Conservation (phyloP, 345 rosid species). For the Laguncularia racemosa region DNA sequence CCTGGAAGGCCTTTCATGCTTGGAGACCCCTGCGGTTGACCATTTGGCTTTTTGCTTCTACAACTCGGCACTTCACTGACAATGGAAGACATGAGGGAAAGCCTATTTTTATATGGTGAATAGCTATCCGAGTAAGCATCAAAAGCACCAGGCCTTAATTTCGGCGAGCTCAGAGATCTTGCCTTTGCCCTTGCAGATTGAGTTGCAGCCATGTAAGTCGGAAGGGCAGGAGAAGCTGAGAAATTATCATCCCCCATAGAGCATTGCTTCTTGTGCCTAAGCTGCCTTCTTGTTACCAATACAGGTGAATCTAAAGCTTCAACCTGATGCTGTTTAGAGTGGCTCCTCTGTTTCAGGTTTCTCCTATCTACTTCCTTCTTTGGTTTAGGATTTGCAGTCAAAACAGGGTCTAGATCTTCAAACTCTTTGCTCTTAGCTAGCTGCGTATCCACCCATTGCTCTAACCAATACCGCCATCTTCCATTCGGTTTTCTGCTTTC, state of each 20-base stretch:
- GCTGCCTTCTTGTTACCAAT: conserved; percentile 31
- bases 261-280: conserved; percentile 47
- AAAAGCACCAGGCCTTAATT: conserved; percentile 46
- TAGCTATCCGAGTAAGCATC: conserved; percentile 78
- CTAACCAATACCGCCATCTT: conserved; percentile 83
- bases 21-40: conserved; percentile 72
- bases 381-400: conserved; percentile 28
- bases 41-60: conserved; percentile 24
- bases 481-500: conserved; percentile 53
- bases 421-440: conserved; percentile 58
- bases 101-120: conserved; percentile 69
- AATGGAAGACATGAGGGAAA: conserved; percentile 32
- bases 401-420: conserved; percentile 62
- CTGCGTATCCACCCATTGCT: conserved; percentile 83
- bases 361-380: conserved; percentile 31
- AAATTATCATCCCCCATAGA: conserved; percentile 63
- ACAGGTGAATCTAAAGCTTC: conserved; percentile 30
- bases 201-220: conserved; percentile 91
- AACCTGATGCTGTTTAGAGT: conserved; percentile 16
- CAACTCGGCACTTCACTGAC: conserved; percentile 34
- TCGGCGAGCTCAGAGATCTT: conserved; percentile 73
- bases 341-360: conserved; percentile 33
- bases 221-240: conserved; percentile 32
- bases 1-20: conserved; percentile 50
- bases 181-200: conserved; percentile 82